A percentile compares a stretch with the other conserved stretches of the same genome.
Conservation (phyloP, 495 filamentous ascomycete genomes). For the Evansstolkia leycettana region DNA sequence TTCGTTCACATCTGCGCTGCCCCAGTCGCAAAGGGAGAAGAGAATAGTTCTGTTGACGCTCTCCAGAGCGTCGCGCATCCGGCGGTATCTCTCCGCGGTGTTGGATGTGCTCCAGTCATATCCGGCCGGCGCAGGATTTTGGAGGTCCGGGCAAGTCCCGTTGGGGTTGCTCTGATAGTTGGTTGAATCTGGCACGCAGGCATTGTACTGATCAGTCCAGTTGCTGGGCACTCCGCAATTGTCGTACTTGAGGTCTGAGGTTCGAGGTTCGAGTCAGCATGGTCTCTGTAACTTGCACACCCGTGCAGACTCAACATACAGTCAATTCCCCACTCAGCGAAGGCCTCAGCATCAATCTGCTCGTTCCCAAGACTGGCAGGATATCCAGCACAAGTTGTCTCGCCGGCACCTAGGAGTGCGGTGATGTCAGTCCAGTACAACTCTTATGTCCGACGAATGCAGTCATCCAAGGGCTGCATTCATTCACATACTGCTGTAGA, state of each 20-base stretch:
- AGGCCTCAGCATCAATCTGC: slow-evolving; percentile 45
- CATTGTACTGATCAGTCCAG: slow-evolving; percentile 28
- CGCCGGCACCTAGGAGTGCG: slow-evolving; percentile 37
- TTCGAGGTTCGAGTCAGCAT: slow-evolving; percentile 5
- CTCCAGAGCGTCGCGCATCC: slow-evolving; percentile 51
- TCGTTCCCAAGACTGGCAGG: slow-evolving; percentile 51
- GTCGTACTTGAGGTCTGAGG: slow-evolving; percentile 55
- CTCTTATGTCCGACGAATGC: not conserved
- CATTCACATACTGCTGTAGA: slow-evolving; percentile 40
- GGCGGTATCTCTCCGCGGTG: slow-evolving; percentile 37
- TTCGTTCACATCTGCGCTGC: slow-evolving; percentile 34
- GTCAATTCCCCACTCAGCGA: slow-evolving; percentile 55
- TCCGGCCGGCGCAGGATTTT: slow-evolving; percentile 26
- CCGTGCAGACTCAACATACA: slow-evolving; percentile 20
- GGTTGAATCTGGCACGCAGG: slow-evolving; percentile 22
- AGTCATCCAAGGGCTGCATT: too few species aligned
- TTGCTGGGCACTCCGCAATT: slow-evolving; percentile 44
- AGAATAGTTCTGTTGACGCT: slow-evolving; percentile 41
- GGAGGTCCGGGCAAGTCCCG: slow-evolving; percentile 27
- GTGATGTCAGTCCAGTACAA: slow-evolving; percentile 1
- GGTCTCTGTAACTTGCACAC: not conserved
- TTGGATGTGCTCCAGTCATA: slow-evolving; percentile 43
- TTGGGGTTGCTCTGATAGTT: slow-evolving; percentile 11
- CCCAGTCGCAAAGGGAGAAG: slow-evolving; percentile 58
- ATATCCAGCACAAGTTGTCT: slow-evolving; percentile 50